phyloP scores from a whole-genome alignment of 306 rosid species.

The Inga leiocalycina region DNA sequence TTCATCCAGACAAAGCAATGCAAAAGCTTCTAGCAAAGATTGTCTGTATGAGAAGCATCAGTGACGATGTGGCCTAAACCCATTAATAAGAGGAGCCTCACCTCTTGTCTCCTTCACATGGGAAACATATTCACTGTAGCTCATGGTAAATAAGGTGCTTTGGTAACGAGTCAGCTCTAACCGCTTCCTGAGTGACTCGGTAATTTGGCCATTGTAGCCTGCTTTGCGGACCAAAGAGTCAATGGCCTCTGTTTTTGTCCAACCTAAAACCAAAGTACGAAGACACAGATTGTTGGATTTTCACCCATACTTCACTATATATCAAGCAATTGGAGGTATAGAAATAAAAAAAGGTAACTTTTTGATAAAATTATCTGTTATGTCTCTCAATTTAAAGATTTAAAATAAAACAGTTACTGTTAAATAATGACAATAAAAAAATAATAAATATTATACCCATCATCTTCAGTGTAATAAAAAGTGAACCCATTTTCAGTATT shows the following conservation, averaged over 20 bases:
- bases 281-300: conserved; percentile 22
- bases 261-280: conserved; percentile 63
- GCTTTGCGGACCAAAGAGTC: conserved; percentile 94
- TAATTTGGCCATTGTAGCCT: conserved; percentile 73
- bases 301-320: not conserved
- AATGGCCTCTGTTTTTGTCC: conserved; percentile 82
- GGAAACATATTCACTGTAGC: conserved; percentile 68
- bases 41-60: conserved; percentile 41
- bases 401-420: not conserved
- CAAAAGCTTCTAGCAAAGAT: conserved; percentile 32
- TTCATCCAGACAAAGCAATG: conserved; percentile 35
- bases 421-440: not conserved
- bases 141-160: conserved; percentile 84
- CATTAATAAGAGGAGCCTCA: conserved; percentile 56
- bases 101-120: conserved; percentile 70
- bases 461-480: not conserved
- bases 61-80: conserved; percentile 50
- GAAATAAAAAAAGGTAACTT: not conserved
- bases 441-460: not conserved
- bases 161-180: conserved; percentile 83
- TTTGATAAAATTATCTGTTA: not conserved
- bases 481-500: not conserved
- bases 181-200: conserved; percentile 60
- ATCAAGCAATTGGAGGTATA: not conserved
- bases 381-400: not conserved